Evolutionary conservation across 805 yeast genomes (phyloP).

Genomic region (Lipomyces japonicus): DNA sequence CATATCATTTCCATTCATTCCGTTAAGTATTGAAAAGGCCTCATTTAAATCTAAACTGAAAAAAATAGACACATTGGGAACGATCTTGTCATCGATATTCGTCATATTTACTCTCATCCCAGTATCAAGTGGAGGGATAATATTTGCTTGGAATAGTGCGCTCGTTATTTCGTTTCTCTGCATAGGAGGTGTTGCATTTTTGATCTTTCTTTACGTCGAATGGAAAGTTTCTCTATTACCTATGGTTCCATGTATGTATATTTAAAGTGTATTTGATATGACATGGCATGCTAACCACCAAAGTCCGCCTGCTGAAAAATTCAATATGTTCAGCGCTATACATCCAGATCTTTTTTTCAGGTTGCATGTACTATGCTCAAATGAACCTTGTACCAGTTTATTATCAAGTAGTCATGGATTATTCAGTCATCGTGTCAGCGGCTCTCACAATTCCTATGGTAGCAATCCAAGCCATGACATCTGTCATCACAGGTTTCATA

Average conservation of each 20-base stretch:
- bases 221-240: slow-evolving; percentile 49
- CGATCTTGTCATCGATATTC: slow-evolving; percentile 47
- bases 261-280: no score
- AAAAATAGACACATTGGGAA: slow-evolving; percentile 54
- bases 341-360: slow-evolving; percentile 46
- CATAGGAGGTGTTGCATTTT: slow-evolving; percentile 44
- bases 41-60: slow-evolving; percentile 41
- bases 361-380: slow-evolving; percentile 48
- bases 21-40: slow-evolving; percentile 42
- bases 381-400: slow-evolving; percentile 50
- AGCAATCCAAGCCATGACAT: slow-evolving; percentile 42
- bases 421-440: slow-evolving; percentile 42
- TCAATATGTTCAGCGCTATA: slow-evolving; percentile 39
- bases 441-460: slow-evolving; percentile 46
- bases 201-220: slow-evolving; percentile 50
- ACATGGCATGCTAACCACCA: neutral
- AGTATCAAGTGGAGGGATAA: slow-evolving; percentile 58
- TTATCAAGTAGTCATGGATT: slow-evolving; percentile 47
- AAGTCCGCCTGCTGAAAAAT: slow-evolving; percentile 41
- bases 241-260: slow-evolving; percentile 46
- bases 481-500: slow-evolving; percentile 47
- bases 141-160: slow-evolving; percentile 53
- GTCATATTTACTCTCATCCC: slow-evolving; percentile 53
- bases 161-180: slow-evolving; percentile 31
- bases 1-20: slow-evolving; percentile 32